Evolutionary conservation across 2,329 filamentous ascomycete species (phyloP), one percentile per base, ranked within the genome.

Genomic region (Pseudogymnoascus verrucosus): DNA sequence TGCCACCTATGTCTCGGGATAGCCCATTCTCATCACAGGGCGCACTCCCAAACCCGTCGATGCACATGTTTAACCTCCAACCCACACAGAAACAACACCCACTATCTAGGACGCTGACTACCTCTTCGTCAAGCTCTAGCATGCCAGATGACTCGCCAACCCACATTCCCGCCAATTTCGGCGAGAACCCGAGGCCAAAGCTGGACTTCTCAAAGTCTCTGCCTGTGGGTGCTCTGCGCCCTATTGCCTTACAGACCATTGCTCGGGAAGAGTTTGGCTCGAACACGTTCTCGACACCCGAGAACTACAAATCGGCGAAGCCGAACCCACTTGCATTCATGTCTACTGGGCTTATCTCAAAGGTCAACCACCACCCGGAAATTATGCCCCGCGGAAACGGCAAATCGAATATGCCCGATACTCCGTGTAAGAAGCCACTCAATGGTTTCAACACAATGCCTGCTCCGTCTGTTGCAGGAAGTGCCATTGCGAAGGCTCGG

Each of bases 331-430:
- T 89, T 42, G 92, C 92, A 5, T 97, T 97, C 76, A 92, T 91
- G 80, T 98, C 95, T 1, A 98, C 95, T 0, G 93, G 93, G 1
- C 79, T 99, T 28, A 89, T 99, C 62, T 97, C 95, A 10, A 99
- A 99, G 78, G 90, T 96, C 75, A 96, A 95, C 71, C 88, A 90
- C 64, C 88, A 90, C 73, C 84, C 88, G 0, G 91, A 97, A 68
- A 37, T 37, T 14, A 84, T 91, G 61, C 83, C 74, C 67, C 75
- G 78, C 39, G 79, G 78, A 23, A 77, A 77, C 28, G 82, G 82
- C 75, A 86, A 88, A 72, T 78, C 84, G 71, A 82, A 84, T 31
- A 93, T 96, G 81, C 93, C 95, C 0, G 95, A 98, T 73, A 99
- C 95, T 1, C 95, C 95, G 1, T 98, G 95, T 77, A 99, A 98